Evolutionary conservation across 805 yeast genomes (phyloP).

Genomic region (Yarrowia sp.): DNA sequence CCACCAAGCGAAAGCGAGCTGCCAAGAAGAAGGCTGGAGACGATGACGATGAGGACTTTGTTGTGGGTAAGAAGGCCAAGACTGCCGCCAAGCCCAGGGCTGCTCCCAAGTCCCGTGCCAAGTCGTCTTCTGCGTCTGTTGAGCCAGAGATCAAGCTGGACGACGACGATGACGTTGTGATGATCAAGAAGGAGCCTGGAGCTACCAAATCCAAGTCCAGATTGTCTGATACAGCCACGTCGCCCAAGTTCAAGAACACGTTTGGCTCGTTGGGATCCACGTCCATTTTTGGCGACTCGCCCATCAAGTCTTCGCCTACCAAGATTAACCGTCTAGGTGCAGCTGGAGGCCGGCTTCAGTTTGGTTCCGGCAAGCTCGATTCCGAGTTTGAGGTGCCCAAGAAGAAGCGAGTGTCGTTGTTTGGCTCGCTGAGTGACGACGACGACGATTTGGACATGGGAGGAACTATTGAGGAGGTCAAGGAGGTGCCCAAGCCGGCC

Average conservation of each 20-base stretch:
- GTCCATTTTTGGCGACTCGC: slow-evolving; percentile 4
- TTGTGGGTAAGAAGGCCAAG: slow-evolving; percentile 33
- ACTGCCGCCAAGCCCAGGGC: slow-evolving; percentile 28
- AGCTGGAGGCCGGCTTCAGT: neutral
- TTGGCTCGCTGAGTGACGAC: neutral
- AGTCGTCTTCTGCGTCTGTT: neutral
- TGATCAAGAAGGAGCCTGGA: neutral
- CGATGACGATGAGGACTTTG: slow-evolving; percentile 38
- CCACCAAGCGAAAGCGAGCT: slow-evolving; percentile 29
- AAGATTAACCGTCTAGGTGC: slow-evolving; percentile 14
- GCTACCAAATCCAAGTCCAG: neutral
- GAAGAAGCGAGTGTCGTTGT: slow-evolving; percentile 8
- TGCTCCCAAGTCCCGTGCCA: slow-evolving; percentile 31
- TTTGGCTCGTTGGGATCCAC: slow-evolving; percentile 5
- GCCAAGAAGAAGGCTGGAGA: slow-evolving; percentile 29
- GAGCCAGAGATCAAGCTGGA: slow-evolving; percentile 2
- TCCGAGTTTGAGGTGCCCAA: neutral
- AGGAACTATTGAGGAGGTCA: slow-evolving; percentile 3
- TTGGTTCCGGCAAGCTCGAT: slow-evolving; percentile 8
- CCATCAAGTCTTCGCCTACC: slow-evolving; percentile 15
- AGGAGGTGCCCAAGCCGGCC: slow-evolving; percentile 15
- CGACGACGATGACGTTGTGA: neutral
- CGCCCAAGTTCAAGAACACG: slow-evolving; percentile 20
- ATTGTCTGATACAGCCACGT: neutral
- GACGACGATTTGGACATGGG: slow-evolving; percentile 15